Base-by-base conservation (phyloP, 2,329 filamentous ascomycete species). In the Diaporthe longicolla region DNA sequence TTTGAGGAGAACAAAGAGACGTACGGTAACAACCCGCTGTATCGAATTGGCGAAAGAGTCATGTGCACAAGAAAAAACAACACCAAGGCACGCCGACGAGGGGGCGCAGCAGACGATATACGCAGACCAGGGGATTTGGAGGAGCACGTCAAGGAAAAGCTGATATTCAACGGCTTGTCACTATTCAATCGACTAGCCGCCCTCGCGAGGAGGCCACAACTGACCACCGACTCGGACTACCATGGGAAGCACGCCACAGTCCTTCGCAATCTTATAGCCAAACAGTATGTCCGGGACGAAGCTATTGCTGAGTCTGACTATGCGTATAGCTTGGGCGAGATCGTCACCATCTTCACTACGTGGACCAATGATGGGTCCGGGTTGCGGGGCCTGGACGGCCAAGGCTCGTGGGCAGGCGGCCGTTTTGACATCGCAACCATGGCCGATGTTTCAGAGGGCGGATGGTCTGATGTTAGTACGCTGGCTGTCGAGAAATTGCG, bases 261-360 rank as follows among this genome's bases (percentile, higher is more conserved):
- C 19, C 59, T 48, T 48, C 59, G 59, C 2, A 65, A 19, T n/a
- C 21, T 66, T 26, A 54, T 13, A 19, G n/a, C 26, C 9, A 66
- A 19, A 24, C 4, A 37, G 1, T 52, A 52, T 9, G 29, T 50
- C 13, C 29, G 32, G 29, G 13, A 66, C 13, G 8, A 52, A 15
- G 15, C 8, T 8, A 40, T 66, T 4, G 29, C 21, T 29, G 9
- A 50, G 29, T 35, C 45, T 10, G 43, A 68, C 57, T 66, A 50
- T 40, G 65, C 52, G 26, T 59, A 70, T 32, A 72, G 57, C 54
- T 37, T 68, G 32, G 50, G 43, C 15, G 71, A 58, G 73, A 40
- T 71, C 2, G 13, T 61, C 5, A 17, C 17, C 5, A 9, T 66
- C 45, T n/a, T 52, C 29, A n/a, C 10, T 4, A 15, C n/a, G 5